These are phyloP conservation scores for Ascomycota sp. DNA, from an alignment of 2,329 filamentous ascomycete species.

Conservation along the genomic window DNA sequence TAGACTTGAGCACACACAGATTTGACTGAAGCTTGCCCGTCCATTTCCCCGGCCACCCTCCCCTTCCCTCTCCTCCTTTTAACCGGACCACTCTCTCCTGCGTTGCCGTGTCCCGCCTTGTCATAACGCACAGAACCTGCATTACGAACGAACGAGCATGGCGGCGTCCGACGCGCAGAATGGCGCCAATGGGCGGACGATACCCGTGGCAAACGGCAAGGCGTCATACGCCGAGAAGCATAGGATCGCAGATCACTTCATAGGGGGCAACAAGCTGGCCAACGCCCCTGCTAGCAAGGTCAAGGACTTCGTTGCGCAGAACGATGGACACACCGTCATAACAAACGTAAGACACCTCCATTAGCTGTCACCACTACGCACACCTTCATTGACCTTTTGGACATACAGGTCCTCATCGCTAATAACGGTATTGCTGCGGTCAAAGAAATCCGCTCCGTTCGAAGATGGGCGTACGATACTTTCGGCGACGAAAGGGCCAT, in stretches of 20 bases:
- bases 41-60: not conserved
- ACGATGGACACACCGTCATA: conserved; percentile 93
- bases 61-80: not conserved
- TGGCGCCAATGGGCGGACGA: conserved; percentile 23
- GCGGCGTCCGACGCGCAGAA: conserved; percentile 13
- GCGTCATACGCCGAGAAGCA: conserved; percentile 58
- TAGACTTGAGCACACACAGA: not conserved
- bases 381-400: not conserved
- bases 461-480: conserved; percentile 99
- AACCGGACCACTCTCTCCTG: not conserved
- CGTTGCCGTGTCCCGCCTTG: not conserved
- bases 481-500: conserved; percentile 97
- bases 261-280: conserved; percentile 73
- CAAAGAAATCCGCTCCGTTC: conserved; percentile 95
- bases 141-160: conserved; percentile 10
- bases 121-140: conserved; percentile 15
- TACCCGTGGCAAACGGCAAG: conserved; percentile 32
- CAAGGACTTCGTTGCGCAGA: conserved; percentile 79
- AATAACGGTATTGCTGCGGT: conserved; percentile 99
- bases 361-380: not conserved
- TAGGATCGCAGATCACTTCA: conserved; percentile 78
- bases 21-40: not conserved
- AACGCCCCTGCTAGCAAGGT: conserved; percentile 67
- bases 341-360: conserved; percentile 50
- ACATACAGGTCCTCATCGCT: conserved; percentile 68